Evolutionary conservation across 768 basidiomycete genomes (phyloP), one percentile per base, ranked within the genome.

Genomic region (Amanita fuliginea): DNA sequence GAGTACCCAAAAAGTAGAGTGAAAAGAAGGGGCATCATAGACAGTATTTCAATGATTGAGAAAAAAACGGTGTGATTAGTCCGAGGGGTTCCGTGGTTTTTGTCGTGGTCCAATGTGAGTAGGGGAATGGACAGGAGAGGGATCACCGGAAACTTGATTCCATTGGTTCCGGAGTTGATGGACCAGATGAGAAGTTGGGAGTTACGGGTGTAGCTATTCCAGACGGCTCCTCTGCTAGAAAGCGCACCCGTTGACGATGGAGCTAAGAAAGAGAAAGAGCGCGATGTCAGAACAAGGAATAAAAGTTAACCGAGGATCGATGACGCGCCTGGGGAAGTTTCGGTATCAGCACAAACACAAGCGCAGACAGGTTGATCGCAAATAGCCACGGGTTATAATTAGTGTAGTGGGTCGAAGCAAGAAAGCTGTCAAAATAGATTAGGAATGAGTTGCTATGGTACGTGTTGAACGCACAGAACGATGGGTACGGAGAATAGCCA

Each of bases 361-460:
- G 73, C 2, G 91, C 85, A 2, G 85, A 71, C 53, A 98, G 74
- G 60, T 98, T 98, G 60, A 99, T 69, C 30, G 86, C 81, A 62
- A 99, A 99, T 46, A 95, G 58, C 77, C 87, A 92, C 7, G 89
- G 92, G 56, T 99, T 82, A 66, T 98, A 99, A 58, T 90, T 83
- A 14, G 94, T 97, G 73, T 97, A 99, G 63, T 99, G 96, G 0
- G 96, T 99, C 14, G 96, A 97, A 35, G 88, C 83, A 22, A 99
- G 76, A 70, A 99, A 99, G 28, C 95, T 97, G 55, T 33, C 33
- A 42, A 37, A 50, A 45, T 24, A 28, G 49, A n/a, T 35, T 7
- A 50, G 14, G 24, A 42, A 24, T 19, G 30, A 30, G 32, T 32
- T 16, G 19, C 16, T 14, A 32, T 22, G n/a, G 34, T 48, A 39